A percentile compares a stretch with the other conserved stretches of the same genome.
Conservation (phyloP, 331 rosid genomes). For the Dryas integrifolia region DNA sequence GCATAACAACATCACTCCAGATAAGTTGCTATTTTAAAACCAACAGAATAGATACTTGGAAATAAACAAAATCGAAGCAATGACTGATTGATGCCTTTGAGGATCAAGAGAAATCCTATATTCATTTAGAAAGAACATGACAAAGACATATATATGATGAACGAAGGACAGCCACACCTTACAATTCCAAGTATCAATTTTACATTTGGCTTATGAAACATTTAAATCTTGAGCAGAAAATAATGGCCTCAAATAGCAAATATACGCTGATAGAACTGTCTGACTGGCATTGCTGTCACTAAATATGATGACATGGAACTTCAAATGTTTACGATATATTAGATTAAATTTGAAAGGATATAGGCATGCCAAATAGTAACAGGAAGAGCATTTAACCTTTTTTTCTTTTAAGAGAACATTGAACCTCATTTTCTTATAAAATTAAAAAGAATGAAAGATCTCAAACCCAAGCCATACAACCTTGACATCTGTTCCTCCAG, state of each 20-base stretch:
- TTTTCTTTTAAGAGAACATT: background rate
- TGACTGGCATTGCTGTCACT: background rate
- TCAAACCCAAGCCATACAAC: constrained; percentile 42
- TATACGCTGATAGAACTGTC: background rate
- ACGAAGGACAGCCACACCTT: background rate
- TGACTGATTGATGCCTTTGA: background rate
- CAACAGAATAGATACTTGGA: background rate
- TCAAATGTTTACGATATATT: background rate
- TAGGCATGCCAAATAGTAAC: background rate
- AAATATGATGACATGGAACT: background rate
- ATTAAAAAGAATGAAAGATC: background rate
- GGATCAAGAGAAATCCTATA: background rate
- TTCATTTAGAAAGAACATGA: background rate
- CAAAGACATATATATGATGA: background rate
- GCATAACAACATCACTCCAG: background rate
- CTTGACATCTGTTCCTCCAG: constrained; percentile 99
- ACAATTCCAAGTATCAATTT: background rate
- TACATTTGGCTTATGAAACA: background rate
- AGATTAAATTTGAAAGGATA: background rate
- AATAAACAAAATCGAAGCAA: too few species aligned
- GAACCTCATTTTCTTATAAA: constrained; percentile 9
- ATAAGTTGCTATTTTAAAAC: background rate
- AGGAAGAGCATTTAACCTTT: background rate
- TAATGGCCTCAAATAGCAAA: background rate
- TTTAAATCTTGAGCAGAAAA: background rate